Conservation (phyloP, 116 monocot species). For the Papilionanthe hybrid region DNA sequence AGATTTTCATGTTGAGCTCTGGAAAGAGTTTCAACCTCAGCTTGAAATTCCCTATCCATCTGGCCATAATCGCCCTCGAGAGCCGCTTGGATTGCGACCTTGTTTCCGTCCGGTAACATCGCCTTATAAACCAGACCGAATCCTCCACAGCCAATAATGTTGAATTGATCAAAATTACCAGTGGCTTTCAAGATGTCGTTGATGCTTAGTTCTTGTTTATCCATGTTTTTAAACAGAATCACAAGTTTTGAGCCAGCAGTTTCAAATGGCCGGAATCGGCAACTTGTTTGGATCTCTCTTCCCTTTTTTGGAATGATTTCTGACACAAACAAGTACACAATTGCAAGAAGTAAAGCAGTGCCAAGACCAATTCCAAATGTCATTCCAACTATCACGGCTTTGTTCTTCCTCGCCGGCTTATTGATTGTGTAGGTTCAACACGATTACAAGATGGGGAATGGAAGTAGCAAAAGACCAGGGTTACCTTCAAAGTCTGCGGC, state of each 20-base stretch:
- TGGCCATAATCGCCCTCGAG: slow-evolving; percentile 53
- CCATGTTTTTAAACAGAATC: slow-evolving; percentile 52
- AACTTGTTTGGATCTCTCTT: slow-evolving; percentile 27
- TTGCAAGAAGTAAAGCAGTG: slow-evolving; percentile 17
- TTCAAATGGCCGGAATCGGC: slow-evolving; percentile 11
- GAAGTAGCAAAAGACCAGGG: slow-evolving; percentile 31
- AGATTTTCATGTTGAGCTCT: slow-evolving; percentile 57
- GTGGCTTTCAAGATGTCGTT: slow-evolving; percentile 52
- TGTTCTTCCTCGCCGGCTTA: slow-evolving; percentile 12
- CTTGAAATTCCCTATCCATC: slow-evolving; percentile 67
- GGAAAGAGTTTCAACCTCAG: slow-evolving; percentile 58
- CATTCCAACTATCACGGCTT: slow-evolving; percentile 31
- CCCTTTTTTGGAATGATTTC: slow-evolving; percentile 23
- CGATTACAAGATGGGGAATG: slow-evolving; percentile 3
- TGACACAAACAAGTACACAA: slow-evolving; percentile 26
- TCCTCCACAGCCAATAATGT: slow-evolving; percentile 67
- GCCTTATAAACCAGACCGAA: slow-evolving; percentile 67
- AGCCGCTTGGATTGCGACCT: slow-evolving; percentile 65
- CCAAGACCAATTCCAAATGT: slow-evolving; percentile 41
- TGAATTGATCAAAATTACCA: slow-evolving; percentile 48
- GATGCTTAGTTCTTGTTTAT: slow-evolving; percentile 37
- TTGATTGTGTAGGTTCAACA: not conserved
- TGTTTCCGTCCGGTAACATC: slow-evolving; percentile 37
- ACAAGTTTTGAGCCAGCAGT: slow-evolving; percentile 24
- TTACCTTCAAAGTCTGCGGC: slow-evolving; percentile 42